These are phyloP conservation scores for Phialemoniopsis sp. DNA, from an alignment of 2,329 filamentous ascomycete species.

Conservation along the genomic window DNA sequence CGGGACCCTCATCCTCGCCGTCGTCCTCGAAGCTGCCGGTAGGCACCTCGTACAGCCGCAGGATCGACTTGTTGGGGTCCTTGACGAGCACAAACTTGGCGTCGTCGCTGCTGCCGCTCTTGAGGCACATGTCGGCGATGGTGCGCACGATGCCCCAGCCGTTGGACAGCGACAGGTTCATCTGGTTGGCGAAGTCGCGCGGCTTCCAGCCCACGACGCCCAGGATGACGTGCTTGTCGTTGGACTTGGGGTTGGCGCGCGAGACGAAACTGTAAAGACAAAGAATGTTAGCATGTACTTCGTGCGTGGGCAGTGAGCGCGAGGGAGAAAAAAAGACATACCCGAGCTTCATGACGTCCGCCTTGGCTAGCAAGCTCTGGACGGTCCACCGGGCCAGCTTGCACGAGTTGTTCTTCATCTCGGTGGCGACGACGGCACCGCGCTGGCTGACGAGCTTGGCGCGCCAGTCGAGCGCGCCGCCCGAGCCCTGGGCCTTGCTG, in stretches of 20 bases:
- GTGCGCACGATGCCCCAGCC: slow-evolving; percentile 99
- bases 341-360: slow-evolving; percentile 99
- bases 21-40: slow-evolving; percentile 87
- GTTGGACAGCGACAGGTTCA: slow-evolving; percentile 96
- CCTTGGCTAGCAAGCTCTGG: slow-evolving; percentile 92
- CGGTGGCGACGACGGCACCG: slow-evolving; percentile 90
- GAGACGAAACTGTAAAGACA: slow-evolving; percentile 87
- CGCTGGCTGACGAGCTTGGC: slow-evolving; percentile 91
- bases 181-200: slow-evolving; percentile 92
- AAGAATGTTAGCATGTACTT: slow-evolving; percentile 8
- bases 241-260: slow-evolving; percentile 84
- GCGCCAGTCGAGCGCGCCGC: slow-evolving; percentile 94
- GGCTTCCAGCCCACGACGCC: slow-evolving; percentile 98
- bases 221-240: slow-evolving; percentile 91
- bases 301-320: not conserved
- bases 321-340: slow-evolving; percentile 40
- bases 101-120: slow-evolving; percentile 52
- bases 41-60: slow-evolving; percentile 90
- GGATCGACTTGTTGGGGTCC: slow-evolving; percentile 96
- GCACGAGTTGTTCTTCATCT: slow-evolving; percentile 99
- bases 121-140: slow-evolving; percentile 89
- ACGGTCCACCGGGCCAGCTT: slow-evolving; percentile 98
- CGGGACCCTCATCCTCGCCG: slow-evolving; percentile 62
- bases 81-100: slow-evolving; percentile 79
- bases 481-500: slow-evolving; percentile 92